Base-by-base conservation (phyloP, 345 rosid species). In the Linum lewisii region DNA sequence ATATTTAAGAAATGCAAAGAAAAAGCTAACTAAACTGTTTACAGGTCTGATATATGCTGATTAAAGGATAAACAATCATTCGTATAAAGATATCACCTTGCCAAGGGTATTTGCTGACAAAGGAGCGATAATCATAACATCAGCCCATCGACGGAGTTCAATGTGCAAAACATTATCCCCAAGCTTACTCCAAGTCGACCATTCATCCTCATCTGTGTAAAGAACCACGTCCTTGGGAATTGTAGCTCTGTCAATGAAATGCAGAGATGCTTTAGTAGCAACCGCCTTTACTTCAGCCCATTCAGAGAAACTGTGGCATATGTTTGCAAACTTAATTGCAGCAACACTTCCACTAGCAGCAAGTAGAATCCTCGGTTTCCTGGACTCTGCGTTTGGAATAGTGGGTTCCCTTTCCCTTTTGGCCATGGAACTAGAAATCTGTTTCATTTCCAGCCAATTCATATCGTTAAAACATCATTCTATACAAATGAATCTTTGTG, bases 341-440 rank as follows among this genome's bases (percentile, higher is more conserved):
- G 98, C 95, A 25, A 88, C 95, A 57, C 98, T 83, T 68, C 98
- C 96, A 67, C 90, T 80, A 19, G 98, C 96, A 38, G 90, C 96
- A 1, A 92, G 81, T 26, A 88, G 73, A 37, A 92, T 79, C 51
- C 85, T 82, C 0, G 87, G 89, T 65, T 73, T 88, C 64, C 84
- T 84, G 1, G 66, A 68, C 57, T 24, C 20, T 26, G 64, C 54
- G 9, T 68, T 70, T 20, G 66, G 71, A 55, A 68, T 81, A 60
- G 63, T 59, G 16, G 47, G 52, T 63, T 69, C 81, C 59, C 75
- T 74, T 67, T 79, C 85, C 52, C 47, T 42, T 42, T 42, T 42
- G 14, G 15, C 45, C 45, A 38, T 38, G 45, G 14, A 6, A 15
- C 45, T 38, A 38, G 14, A 11, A 11, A 42, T 42, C 14, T 42